Conservation (phyloP, 2,329 filamentous ascomycete genomes). For the Verruconis gallopava region DNA sequence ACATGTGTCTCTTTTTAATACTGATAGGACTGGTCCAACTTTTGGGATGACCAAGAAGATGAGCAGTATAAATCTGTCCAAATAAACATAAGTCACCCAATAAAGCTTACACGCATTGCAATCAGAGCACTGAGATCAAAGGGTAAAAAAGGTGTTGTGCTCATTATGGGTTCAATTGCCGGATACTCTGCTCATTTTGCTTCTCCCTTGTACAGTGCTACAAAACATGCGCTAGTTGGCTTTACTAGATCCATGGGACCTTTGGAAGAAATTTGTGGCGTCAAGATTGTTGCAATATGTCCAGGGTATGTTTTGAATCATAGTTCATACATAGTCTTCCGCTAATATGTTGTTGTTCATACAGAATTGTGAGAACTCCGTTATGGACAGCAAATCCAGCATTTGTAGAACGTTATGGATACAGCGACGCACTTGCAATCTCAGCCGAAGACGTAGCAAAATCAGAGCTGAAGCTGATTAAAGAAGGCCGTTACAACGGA, state of each 20-base stretch:
- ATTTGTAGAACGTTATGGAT: background rate
- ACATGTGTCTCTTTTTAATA: background rate
- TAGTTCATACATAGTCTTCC: background rate
- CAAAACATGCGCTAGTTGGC: slow-evolving; percentile 28
- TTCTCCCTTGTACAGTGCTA: slow-evolving; percentile 23
- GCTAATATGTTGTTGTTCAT: background rate
- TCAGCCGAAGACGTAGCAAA: slow-evolving; percentile 18
- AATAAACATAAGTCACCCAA: slow-evolving; percentile 26
- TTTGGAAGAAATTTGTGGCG: slow-evolving; percentile 20
- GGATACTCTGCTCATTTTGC: slow-evolving; percentile 20
- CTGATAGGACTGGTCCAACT: slow-evolving; percentile 19
- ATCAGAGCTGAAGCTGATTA: slow-evolving; percentile 18
- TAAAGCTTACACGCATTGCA: slow-evolving; percentile 28
- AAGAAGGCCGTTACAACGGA: slow-evolving; percentile 14
- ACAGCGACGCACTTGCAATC: background rate
- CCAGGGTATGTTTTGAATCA: background rate
- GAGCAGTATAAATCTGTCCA: slow-evolving; percentile 20
- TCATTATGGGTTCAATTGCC: slow-evolving; percentile 21
- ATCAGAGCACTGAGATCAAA: slow-evolving; percentile 19
- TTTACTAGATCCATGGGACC: slow-evolving; percentile 24
- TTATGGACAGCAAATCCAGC: background rate
- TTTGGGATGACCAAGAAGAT: slow-evolving; percentile 22
- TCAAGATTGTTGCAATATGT: slow-evolving; percentile 11
- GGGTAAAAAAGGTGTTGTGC: slow-evolving; percentile 24
- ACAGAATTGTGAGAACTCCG: background rate